These are phyloP conservation scores for Staphylotrichum longicolle DNA, from an alignment of 495 filamentous ascomycete species.

Conservation along the genomic window DNA sequence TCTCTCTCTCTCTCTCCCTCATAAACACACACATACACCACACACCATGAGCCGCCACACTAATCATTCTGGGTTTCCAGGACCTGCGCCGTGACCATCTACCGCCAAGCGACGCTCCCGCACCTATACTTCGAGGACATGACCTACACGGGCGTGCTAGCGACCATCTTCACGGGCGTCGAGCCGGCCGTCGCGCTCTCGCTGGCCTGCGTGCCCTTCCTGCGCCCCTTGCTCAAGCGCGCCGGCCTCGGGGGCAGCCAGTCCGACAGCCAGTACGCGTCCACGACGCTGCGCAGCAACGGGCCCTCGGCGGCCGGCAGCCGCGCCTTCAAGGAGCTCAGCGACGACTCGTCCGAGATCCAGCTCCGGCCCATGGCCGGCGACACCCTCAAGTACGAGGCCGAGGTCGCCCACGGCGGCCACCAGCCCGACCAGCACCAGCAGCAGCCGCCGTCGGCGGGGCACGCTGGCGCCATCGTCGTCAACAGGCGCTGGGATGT, in stretches of 20 bases:
- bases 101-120: slow-evolving; percentile 27
- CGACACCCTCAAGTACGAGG: slow-evolving; percentile 18
- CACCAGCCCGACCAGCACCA: background rate
- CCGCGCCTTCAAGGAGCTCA: slow-evolving; percentile 31
- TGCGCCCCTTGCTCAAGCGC: slow-evolving; percentile 27
- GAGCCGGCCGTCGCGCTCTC: slow-evolving; percentile 33
- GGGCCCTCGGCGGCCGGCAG: slow-evolving; percentile 8
- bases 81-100: slow-evolving; percentile 32
- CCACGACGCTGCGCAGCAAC: slow-evolving; percentile 14
- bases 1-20: background rate
- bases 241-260: background rate
- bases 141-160: slow-evolving; percentile 27
- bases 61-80: slow-evolving; percentile 6
- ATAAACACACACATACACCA: too few species aligned
- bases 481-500: slow-evolving; percentile 18
- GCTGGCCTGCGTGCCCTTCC: slow-evolving; percentile 30
- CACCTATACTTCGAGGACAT: slow-evolving; percentile 32
- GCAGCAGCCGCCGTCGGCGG: background rate
- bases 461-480: slow-evolving; percentile 3
- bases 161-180: slow-evolving; percentile 31
- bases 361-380: slow-evolving; percentile 27
- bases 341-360: slow-evolving; percentile 33
- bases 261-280: slow-evolving; percentile 15
- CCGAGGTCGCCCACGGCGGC: slow-evolving; percentile 9
- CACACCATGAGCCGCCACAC: too few species aligned